These are phyloP conservation scores for Russula ochroleuca DNA, from an alignment of 768 basidiomycete genomes.

Conservation along the genomic window DNA sequence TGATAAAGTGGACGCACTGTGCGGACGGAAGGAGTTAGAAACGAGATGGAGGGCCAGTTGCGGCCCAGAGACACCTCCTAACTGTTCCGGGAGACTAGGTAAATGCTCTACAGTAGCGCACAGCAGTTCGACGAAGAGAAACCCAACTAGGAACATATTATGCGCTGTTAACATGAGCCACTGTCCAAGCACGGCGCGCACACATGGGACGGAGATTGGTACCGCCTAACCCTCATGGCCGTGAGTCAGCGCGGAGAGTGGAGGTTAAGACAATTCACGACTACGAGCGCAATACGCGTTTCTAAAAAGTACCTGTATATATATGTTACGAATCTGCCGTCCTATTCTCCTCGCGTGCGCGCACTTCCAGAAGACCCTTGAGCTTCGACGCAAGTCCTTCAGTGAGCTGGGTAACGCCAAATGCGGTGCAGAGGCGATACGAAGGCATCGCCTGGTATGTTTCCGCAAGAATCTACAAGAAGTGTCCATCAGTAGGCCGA, in stretches of 20 bases:
- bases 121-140: too few relatives aligned
- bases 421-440: constrained; percentile 73
- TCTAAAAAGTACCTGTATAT: neutral
- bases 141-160: neutral
- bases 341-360: constrained; percentile 34
- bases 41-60: too few relatives aligned
- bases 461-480: constrained; percentile 54
- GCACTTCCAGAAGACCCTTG: constrained; percentile 36
- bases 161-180: neutral
- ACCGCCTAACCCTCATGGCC: neutral
- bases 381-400: constrained; percentile 57
- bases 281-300: neutral
- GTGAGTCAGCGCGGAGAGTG: neutral
- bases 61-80: too few relatives aligned
- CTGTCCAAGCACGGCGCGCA: neutral
- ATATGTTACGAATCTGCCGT: neutral
- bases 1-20: too few relatives aligned
- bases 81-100: too few relatives aligned
- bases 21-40: too few relatives aligned
- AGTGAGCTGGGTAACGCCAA: constrained; percentile 66
- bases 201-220: neutral
- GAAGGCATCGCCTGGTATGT: constrained; percentile 84
- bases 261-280: neutral
- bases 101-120: too few relatives aligned
- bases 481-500: neutral